These are phyloP conservation scores for Pistacia atlantica DNA, from an alignment of 345 rosid species.

Conservation along the genomic window DNA sequence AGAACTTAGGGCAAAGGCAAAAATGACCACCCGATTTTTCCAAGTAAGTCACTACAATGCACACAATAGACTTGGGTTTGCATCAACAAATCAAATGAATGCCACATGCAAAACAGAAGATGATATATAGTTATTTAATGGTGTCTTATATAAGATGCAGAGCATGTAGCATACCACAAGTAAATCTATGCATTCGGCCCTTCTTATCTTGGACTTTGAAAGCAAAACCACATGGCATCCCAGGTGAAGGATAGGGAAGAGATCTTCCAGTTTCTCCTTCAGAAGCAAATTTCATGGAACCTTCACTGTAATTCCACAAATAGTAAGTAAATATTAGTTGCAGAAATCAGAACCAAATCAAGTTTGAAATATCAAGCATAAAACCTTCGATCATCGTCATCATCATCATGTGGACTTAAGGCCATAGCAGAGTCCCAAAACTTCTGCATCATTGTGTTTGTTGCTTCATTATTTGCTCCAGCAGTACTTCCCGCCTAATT, in stretches of 20 bases:
- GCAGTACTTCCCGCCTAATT: constrained; percentile 75
- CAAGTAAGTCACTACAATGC: constrained; percentile 4
- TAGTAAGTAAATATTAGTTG: constrained; percentile 9
- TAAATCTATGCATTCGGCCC: constrained; percentile 92
- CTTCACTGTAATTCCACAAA: constrained; percentile 62
- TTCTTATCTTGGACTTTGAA: constrained; percentile 88
- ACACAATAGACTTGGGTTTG: constrained; percentile 2
- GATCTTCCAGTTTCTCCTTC: constrained; percentile 79
- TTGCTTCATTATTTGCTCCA: constrained; percentile 72
- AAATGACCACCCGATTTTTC: not conserved
- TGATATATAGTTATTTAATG: not conserved
- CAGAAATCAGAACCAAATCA: constrained; percentile 17
- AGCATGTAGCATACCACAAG: constrained; percentile 59
- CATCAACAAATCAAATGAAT: constrained; percentile 15
- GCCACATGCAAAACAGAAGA: not conserved
- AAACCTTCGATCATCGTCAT: constrained; percentile 85
- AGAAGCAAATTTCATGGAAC: constrained; percentile 75
- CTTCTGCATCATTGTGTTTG: constrained; percentile 90
- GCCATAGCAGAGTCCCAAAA: constrained; percentile 99
- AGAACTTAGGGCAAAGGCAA: not conserved
- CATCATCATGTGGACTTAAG: constrained; percentile 72
- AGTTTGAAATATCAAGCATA: constrained; percentile 16
- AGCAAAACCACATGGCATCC: constrained; percentile 46
- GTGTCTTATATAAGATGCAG: not conserved
- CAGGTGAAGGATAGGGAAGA: constrained; percentile 47